Evolutionary conservation across 192 early-diverging fungal genomes (phyloP).

Genomic region (Obelidium mucronatum): DNA sequence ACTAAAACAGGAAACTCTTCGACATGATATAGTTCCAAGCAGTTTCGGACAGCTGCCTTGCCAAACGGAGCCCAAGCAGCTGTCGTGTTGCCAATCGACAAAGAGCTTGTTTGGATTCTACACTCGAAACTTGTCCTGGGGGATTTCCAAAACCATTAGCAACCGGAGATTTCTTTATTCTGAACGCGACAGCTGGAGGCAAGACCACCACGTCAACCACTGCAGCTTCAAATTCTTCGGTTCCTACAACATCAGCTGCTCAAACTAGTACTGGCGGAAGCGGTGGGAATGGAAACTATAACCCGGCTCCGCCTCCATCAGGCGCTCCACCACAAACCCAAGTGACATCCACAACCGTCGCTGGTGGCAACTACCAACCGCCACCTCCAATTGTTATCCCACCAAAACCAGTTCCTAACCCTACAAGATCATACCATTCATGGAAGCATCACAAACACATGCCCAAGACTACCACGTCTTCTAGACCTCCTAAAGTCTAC

Average conservation of each 20-base stretch:
- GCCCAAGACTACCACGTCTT: background rate
- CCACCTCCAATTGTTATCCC: background rate
- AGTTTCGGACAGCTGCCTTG: background rate
- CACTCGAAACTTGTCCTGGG: too few relatives aligned
- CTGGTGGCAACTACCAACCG: background rate
- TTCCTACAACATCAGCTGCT: background rate
- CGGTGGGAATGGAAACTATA: background rate
- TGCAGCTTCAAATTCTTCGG: too few relatives aligned
- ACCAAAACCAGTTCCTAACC: background rate
- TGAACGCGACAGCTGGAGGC: background rate
- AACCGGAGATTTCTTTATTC: background rate
- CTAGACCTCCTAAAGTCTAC: constrained; percentile 1
- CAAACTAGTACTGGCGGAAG: background rate
- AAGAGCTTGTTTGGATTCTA: too few relatives aligned
- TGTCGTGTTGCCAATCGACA: constrained; percentile 13
- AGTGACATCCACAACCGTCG: too few relatives aligned
- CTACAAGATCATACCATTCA: constrained; percentile 27
- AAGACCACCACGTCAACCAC: background rate
- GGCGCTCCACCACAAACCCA: background rate
- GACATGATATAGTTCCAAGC: background rate
- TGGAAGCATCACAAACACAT: constrained; percentile 22
- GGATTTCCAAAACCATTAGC: too few relatives aligned
- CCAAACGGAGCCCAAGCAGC: background rate
- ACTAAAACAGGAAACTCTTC: background rate
- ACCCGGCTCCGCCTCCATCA: background rate